Percentiles rank a stretch among this genome's conserved stretches.
Evolutionary conservation across 352 stramenopile species (phyloP).

Genomic region (Globisporangium orthogonon): DNA sequence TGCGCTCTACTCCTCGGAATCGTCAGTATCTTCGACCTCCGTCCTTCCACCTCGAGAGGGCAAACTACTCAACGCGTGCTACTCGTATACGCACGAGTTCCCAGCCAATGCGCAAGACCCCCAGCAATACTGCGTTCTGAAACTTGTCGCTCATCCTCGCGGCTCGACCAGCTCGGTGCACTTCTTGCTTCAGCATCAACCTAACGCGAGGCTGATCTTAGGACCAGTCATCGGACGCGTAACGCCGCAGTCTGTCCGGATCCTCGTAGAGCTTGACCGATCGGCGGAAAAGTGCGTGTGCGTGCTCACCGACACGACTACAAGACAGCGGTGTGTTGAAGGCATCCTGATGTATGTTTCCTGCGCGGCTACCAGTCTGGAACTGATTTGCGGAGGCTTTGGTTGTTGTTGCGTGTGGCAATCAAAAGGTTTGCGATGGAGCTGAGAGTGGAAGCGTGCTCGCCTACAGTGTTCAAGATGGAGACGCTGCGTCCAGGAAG

Average conservation of each 20-base stretch:
- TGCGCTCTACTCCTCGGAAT: background rate
- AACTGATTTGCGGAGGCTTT: background rate
- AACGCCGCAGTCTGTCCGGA: conserved; percentile 38
- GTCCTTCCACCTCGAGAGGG: conserved; percentile 2
- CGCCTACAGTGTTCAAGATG: conserved; percentile 54
- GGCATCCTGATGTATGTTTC: no score
- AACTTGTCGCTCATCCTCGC: conserved; percentile 38
- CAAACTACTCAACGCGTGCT: conserved; percentile 7
- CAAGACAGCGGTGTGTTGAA: conserved; percentile 22
- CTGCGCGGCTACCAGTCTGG: no score
- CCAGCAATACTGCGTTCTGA: conserved; percentile 39
- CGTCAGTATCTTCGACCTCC: conserved; percentile 3
- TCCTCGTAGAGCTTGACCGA: conserved; percentile 61
- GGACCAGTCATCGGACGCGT: conserved; percentile 61
- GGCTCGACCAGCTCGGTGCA: conserved; percentile 23
- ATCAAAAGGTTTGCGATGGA: conserved; percentile 16
- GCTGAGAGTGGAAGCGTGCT: conserved; percentile 34
- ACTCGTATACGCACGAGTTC: conserved; percentile 22
- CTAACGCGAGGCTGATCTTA: conserved; percentile 36
- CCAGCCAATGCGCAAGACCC: conserved; percentile 3
- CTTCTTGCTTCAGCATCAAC: conserved; percentile 29
- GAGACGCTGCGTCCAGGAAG: conserved; percentile 44
- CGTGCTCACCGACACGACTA: conserved; percentile 25
- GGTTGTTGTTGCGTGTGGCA: background rate
- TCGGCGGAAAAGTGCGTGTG: conserved; percentile 28